These are phyloP conservation scores for Rehmannia glutinosa DNA, from an alignment of 257 asterid species.

Conservation along the genomic window DNA sequence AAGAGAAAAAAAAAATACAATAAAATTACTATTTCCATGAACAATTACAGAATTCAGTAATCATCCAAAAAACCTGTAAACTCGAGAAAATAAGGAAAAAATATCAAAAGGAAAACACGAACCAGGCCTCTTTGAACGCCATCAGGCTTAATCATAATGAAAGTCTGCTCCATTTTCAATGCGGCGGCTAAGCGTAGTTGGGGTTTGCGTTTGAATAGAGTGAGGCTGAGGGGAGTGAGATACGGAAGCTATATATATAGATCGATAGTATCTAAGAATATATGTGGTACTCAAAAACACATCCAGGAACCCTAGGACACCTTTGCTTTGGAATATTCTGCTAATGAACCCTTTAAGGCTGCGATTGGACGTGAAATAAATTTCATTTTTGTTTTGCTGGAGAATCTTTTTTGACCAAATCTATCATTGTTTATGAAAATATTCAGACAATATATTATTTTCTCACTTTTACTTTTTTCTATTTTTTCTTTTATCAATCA, in stretches of 20 bases:
- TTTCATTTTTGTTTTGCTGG: too few species aligned
- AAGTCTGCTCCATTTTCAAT: slow-evolving; percentile 85
- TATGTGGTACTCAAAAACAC: neutral
- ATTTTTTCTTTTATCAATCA: too few species aligned
- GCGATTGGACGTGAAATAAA: too few species aligned
- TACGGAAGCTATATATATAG: slow-evolving; percentile 18
- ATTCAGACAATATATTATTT: too few species aligned
- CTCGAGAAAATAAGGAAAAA: neutral
- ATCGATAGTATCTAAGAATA: too few species aligned
- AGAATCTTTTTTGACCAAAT: too few species aligned
- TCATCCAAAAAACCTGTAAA: neutral
- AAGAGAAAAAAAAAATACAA: neutral
- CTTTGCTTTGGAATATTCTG: slow-evolving; percentile 27
- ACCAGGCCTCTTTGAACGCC: slow-evolving; percentile 98
- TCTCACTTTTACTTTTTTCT: too few species aligned
- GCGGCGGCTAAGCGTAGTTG: neutral
- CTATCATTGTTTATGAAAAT: too few species aligned
- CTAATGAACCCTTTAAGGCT: neutral
- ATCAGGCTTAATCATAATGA: slow-evolving; percentile 98
- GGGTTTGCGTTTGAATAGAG: neutral
- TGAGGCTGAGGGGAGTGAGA: neutral
- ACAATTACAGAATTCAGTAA: neutral
- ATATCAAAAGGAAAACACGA: neutral
- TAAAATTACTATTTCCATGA: neutral
- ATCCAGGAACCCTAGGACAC: slow-evolving; percentile 33